Percentiles rank a stretch among this genome's conserved stretches.
Evolutionary conservation across 139 green algal genomes (phyloP).

Genomic region (Limnomonas spitsbergensis): DNA sequence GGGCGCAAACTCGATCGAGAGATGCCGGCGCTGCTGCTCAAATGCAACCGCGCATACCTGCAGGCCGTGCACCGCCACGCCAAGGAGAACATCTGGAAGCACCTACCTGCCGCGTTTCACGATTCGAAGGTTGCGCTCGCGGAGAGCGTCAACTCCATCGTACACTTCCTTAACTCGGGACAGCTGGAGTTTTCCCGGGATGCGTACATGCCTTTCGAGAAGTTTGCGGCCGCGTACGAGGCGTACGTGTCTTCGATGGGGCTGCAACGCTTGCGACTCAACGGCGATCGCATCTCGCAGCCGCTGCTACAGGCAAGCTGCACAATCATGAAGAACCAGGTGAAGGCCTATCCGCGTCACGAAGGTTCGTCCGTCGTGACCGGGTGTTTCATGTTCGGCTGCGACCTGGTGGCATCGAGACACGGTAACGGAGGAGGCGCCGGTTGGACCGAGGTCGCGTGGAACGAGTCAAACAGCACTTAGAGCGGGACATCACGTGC

Average conservation of each 20-base stretch:
- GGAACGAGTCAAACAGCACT: too few relatives aligned
- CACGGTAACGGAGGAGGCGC: too few relatives aligned
- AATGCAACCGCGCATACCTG: conserved; percentile 16
- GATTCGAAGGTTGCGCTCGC: background rate
- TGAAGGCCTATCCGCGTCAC: background rate
- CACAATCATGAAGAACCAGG: background rate
- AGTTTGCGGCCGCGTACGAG: conserved; percentile 2
- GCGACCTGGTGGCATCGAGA: too few relatives aligned
- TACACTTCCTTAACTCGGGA: conserved; percentile 1
- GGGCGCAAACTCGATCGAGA: conserved; percentile 1
- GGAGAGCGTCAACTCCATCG: conserved; percentile 25
- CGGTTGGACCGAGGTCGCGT: too few relatives aligned
- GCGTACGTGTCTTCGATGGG: conserved; percentile 5
- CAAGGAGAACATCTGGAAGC: conserved; percentile 14
- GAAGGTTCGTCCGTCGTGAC: background rate
- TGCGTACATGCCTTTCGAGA: conserved; percentile 15
- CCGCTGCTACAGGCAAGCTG: background rate
- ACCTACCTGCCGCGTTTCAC: background rate
- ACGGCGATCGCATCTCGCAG: background rate
- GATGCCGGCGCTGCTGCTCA: conserved; percentile 3
- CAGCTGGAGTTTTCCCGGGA: background rate
- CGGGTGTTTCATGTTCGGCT: background rate
- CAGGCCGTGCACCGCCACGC: background rate
- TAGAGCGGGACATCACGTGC: too few relatives aligned
- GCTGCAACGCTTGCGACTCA: background rate